phyloP scores from a whole-genome alignment of 345 rosid genomes.

The Salix arbutifolia region DNA sequence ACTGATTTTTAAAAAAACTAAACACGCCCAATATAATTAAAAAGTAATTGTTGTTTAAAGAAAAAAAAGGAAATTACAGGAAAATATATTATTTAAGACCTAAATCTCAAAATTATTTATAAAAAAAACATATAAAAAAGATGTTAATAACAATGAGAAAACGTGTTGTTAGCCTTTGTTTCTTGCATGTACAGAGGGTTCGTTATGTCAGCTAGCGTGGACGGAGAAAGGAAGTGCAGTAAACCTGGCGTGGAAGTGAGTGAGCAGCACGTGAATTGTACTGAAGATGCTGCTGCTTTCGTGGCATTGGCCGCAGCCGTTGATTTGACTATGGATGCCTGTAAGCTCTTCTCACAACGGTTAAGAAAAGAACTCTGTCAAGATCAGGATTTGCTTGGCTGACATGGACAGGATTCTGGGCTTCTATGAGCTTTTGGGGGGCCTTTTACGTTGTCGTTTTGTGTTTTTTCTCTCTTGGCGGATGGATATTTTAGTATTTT shows the following conservation, averaged over 20 bases:
- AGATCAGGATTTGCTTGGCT: slow-evolving; percentile 32
- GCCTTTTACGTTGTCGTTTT: not conserved
- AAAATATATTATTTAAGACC: no score
- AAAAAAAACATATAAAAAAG: no score
- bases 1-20: no score
- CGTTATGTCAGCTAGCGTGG: slow-evolving; percentile 83
- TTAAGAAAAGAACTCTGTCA: slow-evolving; percentile 78
- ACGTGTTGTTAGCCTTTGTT: no score
- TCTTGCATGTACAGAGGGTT: slow-evolving; percentile 54
- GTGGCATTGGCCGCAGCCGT: slow-evolving; percentile 90
- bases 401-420: not conserved
- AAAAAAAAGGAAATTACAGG: no score
- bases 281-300: slow-evolving; percentile 89
- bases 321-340: slow-evolving; percentile 90
- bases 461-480: not conserved
- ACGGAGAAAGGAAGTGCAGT: slow-evolving; percentile 81
- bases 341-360: slow-evolving; percentile 77
- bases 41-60: no score
- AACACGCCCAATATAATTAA: no score
- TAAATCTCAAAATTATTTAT: no score
- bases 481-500: slow-evolving; percentile 18
- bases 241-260: slow-evolving; percentile 81
- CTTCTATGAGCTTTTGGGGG: not conserved
- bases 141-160: no score
- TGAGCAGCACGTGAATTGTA: slow-evolving; percentile 86